Evolutionary conservation across 306 rosid species (phyloP).

Genomic region (Cyamopsis tetragonoloba): DNA sequence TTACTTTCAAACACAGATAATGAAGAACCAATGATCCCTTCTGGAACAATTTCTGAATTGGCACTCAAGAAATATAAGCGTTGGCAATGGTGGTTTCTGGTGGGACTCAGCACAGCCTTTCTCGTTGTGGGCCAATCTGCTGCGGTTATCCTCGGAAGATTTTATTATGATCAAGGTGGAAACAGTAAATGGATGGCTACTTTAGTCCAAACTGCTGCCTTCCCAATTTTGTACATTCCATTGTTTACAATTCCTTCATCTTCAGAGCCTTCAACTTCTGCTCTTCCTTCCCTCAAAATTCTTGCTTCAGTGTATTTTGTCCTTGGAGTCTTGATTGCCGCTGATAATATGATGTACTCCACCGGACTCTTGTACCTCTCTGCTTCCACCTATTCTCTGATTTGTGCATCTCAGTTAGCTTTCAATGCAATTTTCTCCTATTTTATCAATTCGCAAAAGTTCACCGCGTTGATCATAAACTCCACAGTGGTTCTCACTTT

Average conservation of each 20-base stretch:
- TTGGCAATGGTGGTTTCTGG: constrained; percentile 91
- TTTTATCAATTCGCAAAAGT: constrained; percentile 80
- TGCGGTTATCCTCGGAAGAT: constrained; percentile 86
- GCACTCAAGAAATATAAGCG: constrained; percentile 45
- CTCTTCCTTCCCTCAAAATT: constrained; percentile 35
- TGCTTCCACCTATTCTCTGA: constrained; percentile 86
- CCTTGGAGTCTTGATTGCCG: constrained; percentile 65
- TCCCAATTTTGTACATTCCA: constrained; percentile 64
- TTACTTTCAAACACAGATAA: constrained; percentile 39
- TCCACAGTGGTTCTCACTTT: constrained; percentile 66
- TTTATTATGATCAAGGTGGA: constrained; percentile 87
- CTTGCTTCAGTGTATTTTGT: constrained; percentile 44
- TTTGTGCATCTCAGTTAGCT: constrained; percentile 82
- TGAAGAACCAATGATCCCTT: constrained; percentile 45
- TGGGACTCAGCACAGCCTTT: constrained; percentile 56
- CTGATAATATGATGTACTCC: constrained; percentile 80
- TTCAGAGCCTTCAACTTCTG: constrained; percentile 33
- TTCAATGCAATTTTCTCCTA: constrained; percentile 84
- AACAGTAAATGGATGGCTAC: constrained; percentile 95
- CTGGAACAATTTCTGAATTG: constrained; percentile 27
- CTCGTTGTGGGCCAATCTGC: constrained; percentile 72
- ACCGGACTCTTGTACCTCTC: constrained; percentile 78
- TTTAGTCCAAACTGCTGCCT: constrained; percentile 80
- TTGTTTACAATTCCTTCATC: constrained; percentile 46
- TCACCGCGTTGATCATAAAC: constrained; percentile 64